Conservation (phyloP, 2,329 filamentous ascomycete species). For the Curvularia spicifera region DNA sequence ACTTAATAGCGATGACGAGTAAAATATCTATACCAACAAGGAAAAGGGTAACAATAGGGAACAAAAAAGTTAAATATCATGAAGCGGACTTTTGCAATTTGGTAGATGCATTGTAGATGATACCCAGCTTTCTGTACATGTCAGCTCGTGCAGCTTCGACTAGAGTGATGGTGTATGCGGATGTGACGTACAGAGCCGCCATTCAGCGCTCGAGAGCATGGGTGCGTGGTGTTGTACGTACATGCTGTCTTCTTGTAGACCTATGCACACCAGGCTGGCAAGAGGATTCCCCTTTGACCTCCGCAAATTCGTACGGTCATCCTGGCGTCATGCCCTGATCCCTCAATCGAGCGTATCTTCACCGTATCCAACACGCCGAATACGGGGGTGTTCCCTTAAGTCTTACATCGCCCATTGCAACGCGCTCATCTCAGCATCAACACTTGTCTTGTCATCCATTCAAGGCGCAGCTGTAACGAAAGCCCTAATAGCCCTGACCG, state of each 20-base stretch:
- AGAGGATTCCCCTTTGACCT: too few relatives aligned
- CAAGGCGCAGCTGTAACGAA: slow-evolving; percentile 53
- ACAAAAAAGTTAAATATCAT: not conserved
- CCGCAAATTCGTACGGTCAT: not conserved
- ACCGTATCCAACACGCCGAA: not conserved
- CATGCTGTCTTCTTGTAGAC: not conserved
- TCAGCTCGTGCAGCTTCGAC: not conserved
- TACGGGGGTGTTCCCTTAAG: not conserved
- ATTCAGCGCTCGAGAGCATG: not conserved
- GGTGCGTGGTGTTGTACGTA: not conserved
- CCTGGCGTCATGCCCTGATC: not conserved
- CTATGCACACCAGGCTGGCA: too few relatives aligned
- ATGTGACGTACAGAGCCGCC: not conserved
- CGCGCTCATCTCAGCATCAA: not conserved
- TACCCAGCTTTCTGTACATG: not conserved
- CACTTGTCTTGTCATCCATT: not conserved
- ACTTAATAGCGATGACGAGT: slow-evolving; percentile 24
- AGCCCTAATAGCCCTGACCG: slow-evolving; percentile 69
- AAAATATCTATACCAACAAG: not conserved
- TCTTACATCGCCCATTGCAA: not conserved
- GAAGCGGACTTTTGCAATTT: not conserved
- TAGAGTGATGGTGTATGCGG: not conserved
- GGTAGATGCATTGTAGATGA: not conserved
- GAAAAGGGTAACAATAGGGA: not conserved
- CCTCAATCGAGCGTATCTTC: not conserved